These are phyloP conservation scores for Hirsutella minnesotensis DNA, from an alignment of 2,329 filamentous ascomycete species.

Conservation along the genomic window DNA sequence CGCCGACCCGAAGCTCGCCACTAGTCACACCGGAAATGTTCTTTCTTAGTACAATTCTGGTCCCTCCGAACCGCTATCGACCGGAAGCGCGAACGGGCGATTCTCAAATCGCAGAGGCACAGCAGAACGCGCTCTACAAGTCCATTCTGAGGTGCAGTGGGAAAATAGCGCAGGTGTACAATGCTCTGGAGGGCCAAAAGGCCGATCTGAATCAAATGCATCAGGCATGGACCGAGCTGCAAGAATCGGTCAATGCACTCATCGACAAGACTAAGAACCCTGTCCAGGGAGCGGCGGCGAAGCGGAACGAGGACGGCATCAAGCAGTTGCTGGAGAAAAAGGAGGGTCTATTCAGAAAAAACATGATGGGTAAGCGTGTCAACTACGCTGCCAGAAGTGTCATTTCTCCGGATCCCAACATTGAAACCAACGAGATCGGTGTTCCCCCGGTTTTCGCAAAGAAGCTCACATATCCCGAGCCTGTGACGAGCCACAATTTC, in stretches of 20 bases:
- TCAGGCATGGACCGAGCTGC: constrained; percentile 69
- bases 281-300: constrained; percentile 63
- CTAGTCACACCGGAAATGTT: constrained; percentile 78
- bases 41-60: constrained; percentile 75
- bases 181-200: constrained; percentile 31
- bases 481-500: constrained; percentile 95
- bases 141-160: constrained; percentile 67
- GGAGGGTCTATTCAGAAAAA: constrained; percentile 94
- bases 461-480: constrained; percentile 93
- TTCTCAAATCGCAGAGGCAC: constrained; percentile 72
- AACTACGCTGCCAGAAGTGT: constrained; percentile 96
- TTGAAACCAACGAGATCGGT: constrained; percentile 97
- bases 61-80: constrained; percentile 85
- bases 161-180: constrained; percentile 59
- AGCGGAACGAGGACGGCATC: constrained; percentile 80
- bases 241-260: constrained; percentile 84
- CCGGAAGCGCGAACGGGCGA: constrained; percentile 75
- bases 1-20: constrained; percentile 41
- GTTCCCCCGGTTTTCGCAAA: constrained; percentile 96
- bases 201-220: constrained; percentile 59
- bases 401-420: constrained; percentile 96
- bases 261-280: constrained; percentile 85
- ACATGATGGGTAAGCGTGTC: constrained; percentile 99
- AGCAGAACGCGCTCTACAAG: constrained; percentile 82
- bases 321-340: constrained; percentile 98